Base-by-base conservation (phyloP, 164 flowering plant species). In the Nelumbo lutea region DNA sequence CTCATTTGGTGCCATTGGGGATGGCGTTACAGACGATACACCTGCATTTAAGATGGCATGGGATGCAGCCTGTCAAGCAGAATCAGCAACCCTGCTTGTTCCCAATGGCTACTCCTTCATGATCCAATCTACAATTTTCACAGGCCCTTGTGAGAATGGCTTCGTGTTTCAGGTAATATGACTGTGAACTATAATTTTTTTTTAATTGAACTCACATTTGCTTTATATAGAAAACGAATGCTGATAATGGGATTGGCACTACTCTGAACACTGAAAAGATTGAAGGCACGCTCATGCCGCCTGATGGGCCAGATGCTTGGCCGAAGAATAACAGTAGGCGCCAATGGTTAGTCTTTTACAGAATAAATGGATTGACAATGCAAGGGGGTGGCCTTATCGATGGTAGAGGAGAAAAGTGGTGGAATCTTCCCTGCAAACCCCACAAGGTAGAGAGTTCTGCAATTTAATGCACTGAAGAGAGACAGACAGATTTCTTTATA, bases 401-500 rank as follows among this genome's bases (percentile, higher is more conserved):
- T 45, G 93, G 96, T 5, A 83, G 80, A 80, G 96, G 96, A 58
- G 73, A 85, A 45, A 89, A 86, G 73, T 90, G 93, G 96, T 90
- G 96, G 96, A 79, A 88, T 71, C 93, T 90, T 72, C 90, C 96
- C 46, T 90, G 96, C 82, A 90, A 90, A 77, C 93, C 93, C 51
- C 96, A 88, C 82, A 83, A 72, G 86, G 96, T 90, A 78, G 43
- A 62, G 27, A 27, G 27, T 0, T 27, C 27, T 27, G 27, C 27
- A 27, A 27, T 27, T 27, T 27, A 27, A 27, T 27, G 27, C 27
- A 27, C 27, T 27, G 27, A 27, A 27, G 27, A 27, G 27, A 27
- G 27, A n/a, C n/a, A 27, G 27, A 27, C 27, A 27, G 27, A 27
- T 27, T 27, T 27, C 27, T 27, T 27, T 27, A 27, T 27, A 27